Conservation (phyloP, 1,139 yeast species). For the Kodamaea derodonti region DNA sequence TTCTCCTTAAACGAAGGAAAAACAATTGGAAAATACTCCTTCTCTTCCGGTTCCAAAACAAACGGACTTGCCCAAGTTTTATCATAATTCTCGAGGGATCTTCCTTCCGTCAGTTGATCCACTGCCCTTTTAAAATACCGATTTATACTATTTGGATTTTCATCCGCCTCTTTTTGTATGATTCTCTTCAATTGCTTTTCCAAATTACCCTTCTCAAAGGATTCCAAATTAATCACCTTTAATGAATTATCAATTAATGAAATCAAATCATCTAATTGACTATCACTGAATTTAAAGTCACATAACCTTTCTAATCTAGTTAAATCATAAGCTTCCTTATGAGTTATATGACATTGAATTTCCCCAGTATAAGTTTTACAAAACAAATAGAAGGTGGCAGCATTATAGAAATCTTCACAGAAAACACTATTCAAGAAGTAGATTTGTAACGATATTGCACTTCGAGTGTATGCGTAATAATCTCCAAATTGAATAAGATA, state of each 20-base stretch:
- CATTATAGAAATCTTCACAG: slow-evolving; percentile 10
- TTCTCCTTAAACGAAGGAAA: slow-evolving; percentile 8
- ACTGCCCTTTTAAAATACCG: slow-evolving; percentile 1
- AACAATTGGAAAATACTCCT: slow-evolving; percentile 5
- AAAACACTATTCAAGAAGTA: slow-evolving; percentile 7
- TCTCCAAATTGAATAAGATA: slow-evolving; percentile 14
- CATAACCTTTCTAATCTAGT: slow-evolving; percentile 8
- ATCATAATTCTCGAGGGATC: slow-evolving; percentile 1
- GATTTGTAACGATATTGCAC: slow-evolving; percentile 7
- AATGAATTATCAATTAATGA: slow-evolving; percentile 2
- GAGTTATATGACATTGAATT: slow-evolving; percentile 8
- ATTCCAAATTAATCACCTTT: background rate
- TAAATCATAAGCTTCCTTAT: slow-evolving; percentile 9
- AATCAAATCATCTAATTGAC: slow-evolving; percentile 4
- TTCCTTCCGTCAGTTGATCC: background rate
- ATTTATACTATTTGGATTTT: slow-evolving; percentile 2
- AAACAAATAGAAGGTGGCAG: slow-evolving; percentile 8
- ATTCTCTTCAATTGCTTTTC: slow-evolving; percentile 1
- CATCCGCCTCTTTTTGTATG: slow-evolving; percentile 1
- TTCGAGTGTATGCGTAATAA: slow-evolving; percentile 16
- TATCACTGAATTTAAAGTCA: slow-evolving; percentile 6
- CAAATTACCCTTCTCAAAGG: background rate
- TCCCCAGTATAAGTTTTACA: slow-evolving; percentile 10
- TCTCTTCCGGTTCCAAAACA: slow-evolving; percentile 4
- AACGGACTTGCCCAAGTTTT: slow-evolving; percentile 8